A percentile compares a stretch with the other conserved stretches of the same genome.
These are phyloP conservation scores for Solanum bulbocastanum DNA, from an alignment of 257 asterid species.

Conservation along the genomic window DNA sequence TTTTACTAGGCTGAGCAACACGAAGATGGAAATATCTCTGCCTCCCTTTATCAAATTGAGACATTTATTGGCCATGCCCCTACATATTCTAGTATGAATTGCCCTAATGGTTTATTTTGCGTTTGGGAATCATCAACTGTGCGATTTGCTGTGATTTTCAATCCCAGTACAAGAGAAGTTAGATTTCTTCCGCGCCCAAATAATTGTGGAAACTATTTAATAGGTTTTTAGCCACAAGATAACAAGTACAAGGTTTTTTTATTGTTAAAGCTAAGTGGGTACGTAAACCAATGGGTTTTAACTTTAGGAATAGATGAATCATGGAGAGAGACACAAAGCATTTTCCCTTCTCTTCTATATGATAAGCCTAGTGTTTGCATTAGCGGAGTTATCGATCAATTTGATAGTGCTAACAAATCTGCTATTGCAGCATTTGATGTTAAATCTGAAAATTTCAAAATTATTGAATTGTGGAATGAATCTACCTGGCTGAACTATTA, in stretches of 20 bases:
- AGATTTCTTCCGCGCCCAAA: background rate
- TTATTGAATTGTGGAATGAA: background rate
- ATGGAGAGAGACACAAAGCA: background rate
- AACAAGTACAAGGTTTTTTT: background rate
- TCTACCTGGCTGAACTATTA: background rate
- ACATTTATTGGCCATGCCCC: no score
- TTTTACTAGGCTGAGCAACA: background rate
- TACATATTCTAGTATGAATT: no score
- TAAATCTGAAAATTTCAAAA: background rate
- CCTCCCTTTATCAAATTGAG: no score
- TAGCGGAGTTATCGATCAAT: background rate
- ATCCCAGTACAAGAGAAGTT: background rate
- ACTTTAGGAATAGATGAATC: background rate
- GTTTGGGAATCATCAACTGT: background rate
- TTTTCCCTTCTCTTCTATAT: background rate
- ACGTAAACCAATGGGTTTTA: background rate
- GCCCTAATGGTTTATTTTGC: background rate
- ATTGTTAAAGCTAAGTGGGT: background rate
- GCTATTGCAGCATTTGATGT: background rate
- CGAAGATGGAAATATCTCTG: background rate
- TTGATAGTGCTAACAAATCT: background rate
- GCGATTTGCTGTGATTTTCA: background rate
- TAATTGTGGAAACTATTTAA: background rate
- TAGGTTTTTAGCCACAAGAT: background rate
- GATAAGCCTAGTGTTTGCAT: background rate